Evolutionary conservation across 2,329 filamentous ascomycete species (phyloP).

Genomic region (Penicillium sp.): DNA sequence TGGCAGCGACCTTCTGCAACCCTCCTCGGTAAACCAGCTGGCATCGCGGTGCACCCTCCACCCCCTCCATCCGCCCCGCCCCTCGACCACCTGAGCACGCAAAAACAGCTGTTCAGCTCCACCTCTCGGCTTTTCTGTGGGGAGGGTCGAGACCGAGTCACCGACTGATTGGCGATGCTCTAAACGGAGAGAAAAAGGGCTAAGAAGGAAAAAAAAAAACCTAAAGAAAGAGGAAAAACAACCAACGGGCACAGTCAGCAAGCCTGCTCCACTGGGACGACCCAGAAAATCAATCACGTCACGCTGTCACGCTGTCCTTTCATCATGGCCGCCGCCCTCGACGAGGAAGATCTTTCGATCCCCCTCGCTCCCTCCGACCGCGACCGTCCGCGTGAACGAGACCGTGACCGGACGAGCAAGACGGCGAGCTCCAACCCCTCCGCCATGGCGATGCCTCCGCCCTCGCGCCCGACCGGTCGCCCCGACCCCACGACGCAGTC

Average conservation of each 20-base stretch:
- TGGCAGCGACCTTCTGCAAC: too few species aligned
- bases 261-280: conserved; percentile 18
- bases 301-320: conserved; percentile 30
- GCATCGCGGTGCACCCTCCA: conserved; percentile 2
- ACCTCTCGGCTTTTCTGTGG: conserved; percentile 28
- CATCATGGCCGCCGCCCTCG: conserved; percentile 55
- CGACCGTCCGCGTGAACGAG: conserved; percentile 24
- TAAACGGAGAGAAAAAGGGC: conserved; percentile 16
- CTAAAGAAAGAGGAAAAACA: conserved; percentile 1
- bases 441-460: conserved; percentile 42
- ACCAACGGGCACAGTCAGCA: conserved; percentile 26
- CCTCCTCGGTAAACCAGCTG: conserved; percentile 3
- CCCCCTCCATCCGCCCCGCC: conserved; percentile 13
- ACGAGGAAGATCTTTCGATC: conserved; percentile 82
- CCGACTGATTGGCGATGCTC: conserved; percentile 27
- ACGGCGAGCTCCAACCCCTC: conserved; percentile 31
- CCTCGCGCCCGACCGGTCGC: conserved; percentile 36
- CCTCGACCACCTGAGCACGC: conserved; percentile 23
- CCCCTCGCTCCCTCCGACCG: conserved; percentile 53
- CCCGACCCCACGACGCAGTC: conserved; percentile 40
- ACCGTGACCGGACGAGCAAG: conserved; percentile 25
- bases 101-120: conserved; percentile 23
- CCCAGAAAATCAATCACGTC: conserved; percentile 40
- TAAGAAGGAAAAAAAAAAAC: not conserved
- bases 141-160: conserved; percentile 28